A percentile compares a stretch with the other conserved stretches of the same genome.
Conservation (phyloP, 495 filamentous ascomycete species). For the Hypoxylon fuscum region DNA sequence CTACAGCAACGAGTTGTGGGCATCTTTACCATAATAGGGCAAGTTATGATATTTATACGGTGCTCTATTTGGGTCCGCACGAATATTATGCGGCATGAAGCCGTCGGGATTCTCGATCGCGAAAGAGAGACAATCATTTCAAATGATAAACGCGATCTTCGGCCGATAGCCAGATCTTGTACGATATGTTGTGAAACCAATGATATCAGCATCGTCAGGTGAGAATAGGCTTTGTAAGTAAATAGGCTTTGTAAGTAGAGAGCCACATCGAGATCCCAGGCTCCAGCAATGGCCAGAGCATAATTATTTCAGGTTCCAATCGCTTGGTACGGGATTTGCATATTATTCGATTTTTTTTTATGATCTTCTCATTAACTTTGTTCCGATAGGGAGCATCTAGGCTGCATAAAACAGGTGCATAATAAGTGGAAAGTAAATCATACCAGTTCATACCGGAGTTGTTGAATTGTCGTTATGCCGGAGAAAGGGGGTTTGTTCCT, state of each 20-base stretch:
- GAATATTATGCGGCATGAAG: not conserved
- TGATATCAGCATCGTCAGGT: conserved; percentile 2
- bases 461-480: conserved; percentile 24
- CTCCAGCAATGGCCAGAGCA: conserved; percentile 24
- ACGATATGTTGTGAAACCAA: not conserved
- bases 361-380: conserved; percentile 39
- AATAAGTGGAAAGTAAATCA: conserved; percentile 32
- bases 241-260: conserved; percentile 12
- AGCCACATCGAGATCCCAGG: conserved; percentile 29
- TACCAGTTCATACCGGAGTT: conserved; percentile 40
- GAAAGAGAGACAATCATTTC: conserved; percentile 18
- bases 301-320: conserved; percentile 17
- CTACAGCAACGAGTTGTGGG: conserved; percentile 22
- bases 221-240: conserved; percentile 3
- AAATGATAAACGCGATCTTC: not conserved
- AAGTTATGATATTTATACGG: conserved; percentile 23
- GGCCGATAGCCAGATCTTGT: not conserved
- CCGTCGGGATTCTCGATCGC: not conserved
- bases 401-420: conserved; percentile 41
- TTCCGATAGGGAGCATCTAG: conserved; percentile 33
- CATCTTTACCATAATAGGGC: conserved; percentile 4
- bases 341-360: conserved; percentile 32
- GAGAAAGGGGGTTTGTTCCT: conserved; percentile 15
- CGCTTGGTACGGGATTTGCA: conserved; percentile 24
- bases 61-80: conserved; percentile 6